These are phyloP conservation scores for Rubia peregrina DNA, from an alignment of 305 asterid species.

Conservation along the genomic window DNA sequence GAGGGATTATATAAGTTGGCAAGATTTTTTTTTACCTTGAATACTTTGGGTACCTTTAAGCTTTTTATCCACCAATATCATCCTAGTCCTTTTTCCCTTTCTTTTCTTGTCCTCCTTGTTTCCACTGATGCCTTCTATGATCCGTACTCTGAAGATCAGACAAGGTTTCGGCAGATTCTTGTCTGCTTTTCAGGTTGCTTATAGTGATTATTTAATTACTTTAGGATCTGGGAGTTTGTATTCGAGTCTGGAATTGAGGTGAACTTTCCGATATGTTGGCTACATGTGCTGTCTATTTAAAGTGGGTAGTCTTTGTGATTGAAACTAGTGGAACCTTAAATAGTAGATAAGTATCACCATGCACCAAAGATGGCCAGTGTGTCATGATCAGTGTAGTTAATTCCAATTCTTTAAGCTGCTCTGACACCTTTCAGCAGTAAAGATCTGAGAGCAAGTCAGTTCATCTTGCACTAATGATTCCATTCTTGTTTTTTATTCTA, in stretches of 20 bases:
- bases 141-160: neutral
- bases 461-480: neutral
- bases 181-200: neutral
- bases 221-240: neutral
- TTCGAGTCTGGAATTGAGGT: neutral
- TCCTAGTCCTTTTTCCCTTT: neutral
- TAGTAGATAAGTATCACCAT: neutral
- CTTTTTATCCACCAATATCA: neutral
- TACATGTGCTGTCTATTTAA: neutral
- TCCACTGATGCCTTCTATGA: neutral
- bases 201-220: neutral
- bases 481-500: neutral
- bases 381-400: neutral
- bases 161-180: neutral
- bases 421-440: neutral
- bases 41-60: neutral
- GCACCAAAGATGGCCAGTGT: neutral
- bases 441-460: neutral
- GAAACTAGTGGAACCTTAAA: neutral
- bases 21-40: neutral
- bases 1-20: neutral
- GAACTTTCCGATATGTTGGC: neutral
- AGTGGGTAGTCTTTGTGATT: neutral
- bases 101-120: neutral
- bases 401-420: neutral